Percentiles rank a stretch among this genome's conserved stretches.
Evolutionary conservation across 2,329 filamentous ascomycete species (phyloP).

Genomic region (Fusarium verticillioides): DNA sequence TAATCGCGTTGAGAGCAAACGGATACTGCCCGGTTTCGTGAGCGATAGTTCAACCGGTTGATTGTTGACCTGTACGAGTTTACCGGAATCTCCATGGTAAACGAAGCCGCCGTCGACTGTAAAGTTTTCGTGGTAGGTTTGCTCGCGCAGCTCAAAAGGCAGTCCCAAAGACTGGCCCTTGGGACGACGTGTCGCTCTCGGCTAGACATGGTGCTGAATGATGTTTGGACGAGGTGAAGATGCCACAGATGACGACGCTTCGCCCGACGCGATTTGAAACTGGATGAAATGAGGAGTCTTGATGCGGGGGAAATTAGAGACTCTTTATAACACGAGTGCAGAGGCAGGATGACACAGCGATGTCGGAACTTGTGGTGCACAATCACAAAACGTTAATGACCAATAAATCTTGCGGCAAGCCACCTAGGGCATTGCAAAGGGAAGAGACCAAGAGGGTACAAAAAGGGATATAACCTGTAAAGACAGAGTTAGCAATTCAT

Average conservation of each 20-base stretch:
- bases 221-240: accelerated
- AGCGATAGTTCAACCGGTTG: accelerated
- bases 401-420: too few relatives aligned
- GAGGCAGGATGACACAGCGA: too few relatives aligned
- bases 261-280: too few relatives aligned
- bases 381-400: too few relatives aligned
- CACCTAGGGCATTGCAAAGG: too few relatives aligned
- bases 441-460: too few relatives aligned
- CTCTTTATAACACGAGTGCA: too few relatives aligned
- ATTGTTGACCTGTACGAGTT: background rate
- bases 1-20: background rate
- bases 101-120: background rate
- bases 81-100: background rate
- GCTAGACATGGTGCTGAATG: background rate
- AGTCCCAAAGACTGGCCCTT: background rate
- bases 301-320: too few relatives aligned
- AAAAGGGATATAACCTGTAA: too few relatives aligned
- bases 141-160: accelerated
- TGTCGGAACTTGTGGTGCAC: too few relatives aligned
- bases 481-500: too few relatives aligned
- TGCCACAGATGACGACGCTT: background rate
- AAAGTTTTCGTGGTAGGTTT: background rate
- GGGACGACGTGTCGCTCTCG: accelerated
- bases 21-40: background rate
- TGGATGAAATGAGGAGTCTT: too few relatives aligned